These are phyloP conservation scores for Colletotrichum sansevieriae DNA, from an alignment of 2,329 filamentous ascomycete genomes.

Conservation along the genomic window DNA sequence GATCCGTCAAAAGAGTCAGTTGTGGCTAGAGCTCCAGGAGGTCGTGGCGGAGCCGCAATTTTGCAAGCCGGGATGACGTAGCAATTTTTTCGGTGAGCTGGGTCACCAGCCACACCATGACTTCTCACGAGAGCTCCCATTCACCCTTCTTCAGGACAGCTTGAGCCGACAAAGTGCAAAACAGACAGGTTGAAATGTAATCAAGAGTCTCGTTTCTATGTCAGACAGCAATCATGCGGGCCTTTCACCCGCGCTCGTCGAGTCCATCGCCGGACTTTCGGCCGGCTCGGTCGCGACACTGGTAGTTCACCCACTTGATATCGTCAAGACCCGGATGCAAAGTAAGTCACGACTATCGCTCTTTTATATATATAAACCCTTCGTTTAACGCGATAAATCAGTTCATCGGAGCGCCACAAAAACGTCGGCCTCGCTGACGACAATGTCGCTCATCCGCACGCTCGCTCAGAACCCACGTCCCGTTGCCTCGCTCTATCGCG, in stretches of 20 bases:
- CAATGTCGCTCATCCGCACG: conserved; percentile 65
- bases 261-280: conserved; percentile 89
- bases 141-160: not conserved
- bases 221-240: conserved; percentile 65
- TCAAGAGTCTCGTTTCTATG: conserved; percentile 54
- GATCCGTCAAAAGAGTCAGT: conserved; percentile 6
- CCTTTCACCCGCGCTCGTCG: conserved; percentile 82
- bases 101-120: conserved; percentile 32
- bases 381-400: conserved; percentile 44
- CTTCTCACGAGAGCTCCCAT: conserved; percentile 2
- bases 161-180: not conserved
- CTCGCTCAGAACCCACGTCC: conserved; percentile 66
- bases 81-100: conserved; percentile 22
- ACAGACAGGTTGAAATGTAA: conserved; percentile 34
- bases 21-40: conserved; percentile 35
- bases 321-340: conserved; percentile 97
- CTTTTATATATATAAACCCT: not conserved
- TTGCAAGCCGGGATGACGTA: conserved; percentile 37
- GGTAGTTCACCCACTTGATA: conserved; percentile 90
- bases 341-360: conserved; percentile 62
- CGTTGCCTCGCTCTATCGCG: conserved; percentile 84
- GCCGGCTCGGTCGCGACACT: conserved; percentile 90
- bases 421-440: conserved; percentile 58
- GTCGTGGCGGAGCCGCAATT: conserved; percentile 36
- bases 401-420: conserved; percentile 64